Conservation (phyloP, 768 basidiomycete genomes). For the Boletus rufocinnamomeus region DNA sequence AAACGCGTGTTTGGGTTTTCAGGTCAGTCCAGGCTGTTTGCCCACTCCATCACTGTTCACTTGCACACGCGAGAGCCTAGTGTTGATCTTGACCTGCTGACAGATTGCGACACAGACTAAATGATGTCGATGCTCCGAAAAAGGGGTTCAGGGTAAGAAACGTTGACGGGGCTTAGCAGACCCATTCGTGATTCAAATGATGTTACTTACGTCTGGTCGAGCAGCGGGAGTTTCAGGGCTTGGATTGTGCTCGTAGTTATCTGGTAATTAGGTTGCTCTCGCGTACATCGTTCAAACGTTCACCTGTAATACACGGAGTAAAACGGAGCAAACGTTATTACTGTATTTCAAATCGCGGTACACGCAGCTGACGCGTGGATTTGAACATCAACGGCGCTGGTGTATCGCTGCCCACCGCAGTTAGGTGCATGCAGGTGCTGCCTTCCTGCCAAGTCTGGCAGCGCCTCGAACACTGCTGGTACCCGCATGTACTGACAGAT, state of each 20-base stretch:
- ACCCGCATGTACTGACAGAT: slow-evolving; percentile 23
- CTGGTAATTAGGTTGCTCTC: slow-evolving; percentile 5
- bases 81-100: background rate
- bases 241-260: background rate
- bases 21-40: slow-evolving; percentile 2
- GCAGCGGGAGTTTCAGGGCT: background rate
- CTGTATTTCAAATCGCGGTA: background rate
- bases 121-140: background rate
- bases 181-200: background rate
- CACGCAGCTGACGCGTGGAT: slow-evolving; percentile 17
- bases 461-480: slow-evolving; percentile 2
- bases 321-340: background rate
- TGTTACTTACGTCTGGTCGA: slow-evolving; percentile 12
- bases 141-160: background rate
- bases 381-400: slow-evolving; percentile 11
- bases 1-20: slow-evolving; percentile 10
- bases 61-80: background rate
- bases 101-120: background rate
- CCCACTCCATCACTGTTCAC: background rate
- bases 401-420: slow-evolving; percentile 11
- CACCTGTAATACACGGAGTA: background rate
- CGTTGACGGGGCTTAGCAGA: background rate
- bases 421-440: slow-evolving; percentile 17
- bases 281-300: background rate
- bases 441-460: slow-evolving; percentile 3